Evolutionary conservation across 2,329 filamentous ascomycete genomes (phyloP).

Genomic region (Cladosporium velox): DNA sequence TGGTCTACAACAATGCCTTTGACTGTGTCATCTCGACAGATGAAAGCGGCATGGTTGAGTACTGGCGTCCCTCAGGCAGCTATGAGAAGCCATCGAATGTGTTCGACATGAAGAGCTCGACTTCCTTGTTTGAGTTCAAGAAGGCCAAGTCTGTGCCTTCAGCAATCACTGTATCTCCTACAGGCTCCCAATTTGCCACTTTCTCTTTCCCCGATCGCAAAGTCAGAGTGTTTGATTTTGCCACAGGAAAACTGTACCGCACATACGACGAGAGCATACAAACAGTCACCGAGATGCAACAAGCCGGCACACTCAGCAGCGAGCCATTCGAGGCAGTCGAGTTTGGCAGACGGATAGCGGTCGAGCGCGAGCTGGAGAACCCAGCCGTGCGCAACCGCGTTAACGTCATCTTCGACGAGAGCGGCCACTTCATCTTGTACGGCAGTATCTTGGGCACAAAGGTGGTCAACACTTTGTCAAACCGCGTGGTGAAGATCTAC

Average conservation of each 20-base stretch:
- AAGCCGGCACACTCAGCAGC: conserved; percentile 74
- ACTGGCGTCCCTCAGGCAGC: conserved; percentile 79
- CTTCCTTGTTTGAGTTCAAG: conserved; percentile 95
- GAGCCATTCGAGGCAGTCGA: conserved; percentile 86
- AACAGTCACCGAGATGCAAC: conserved; percentile 91
- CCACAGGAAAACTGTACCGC: conserved; percentile 80
- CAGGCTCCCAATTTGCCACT: conserved; percentile 80
- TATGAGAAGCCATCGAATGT: conserved; percentile 92
- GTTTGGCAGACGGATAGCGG: conserved; percentile 82
- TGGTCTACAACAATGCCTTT: conserved; percentile 85
- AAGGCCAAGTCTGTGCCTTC: conserved; percentile 84
- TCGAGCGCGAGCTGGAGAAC: conserved; percentile 83
- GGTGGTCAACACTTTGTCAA: conserved; percentile 93
- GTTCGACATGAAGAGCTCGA: conserved; percentile 90
- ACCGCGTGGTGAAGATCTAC: conserved; percentile 86
- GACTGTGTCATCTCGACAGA: conserved; percentile 92
- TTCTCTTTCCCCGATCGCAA: conserved; percentile 93
- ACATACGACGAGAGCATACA: conserved; percentile 94
- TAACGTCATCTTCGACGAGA: conserved; percentile 94
- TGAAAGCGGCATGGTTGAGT: conserved; percentile 90
- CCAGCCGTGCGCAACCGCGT: conserved; percentile 66
- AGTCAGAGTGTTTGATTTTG: conserved; percentile 90
- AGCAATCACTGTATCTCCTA: conserved; percentile 81
- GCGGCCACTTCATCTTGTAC: conserved; percentile 90
- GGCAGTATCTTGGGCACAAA: conserved; percentile 91